Conservation (phyloP, 768 basidiomycete species). For the Rhizopogon roseolus region DNA sequence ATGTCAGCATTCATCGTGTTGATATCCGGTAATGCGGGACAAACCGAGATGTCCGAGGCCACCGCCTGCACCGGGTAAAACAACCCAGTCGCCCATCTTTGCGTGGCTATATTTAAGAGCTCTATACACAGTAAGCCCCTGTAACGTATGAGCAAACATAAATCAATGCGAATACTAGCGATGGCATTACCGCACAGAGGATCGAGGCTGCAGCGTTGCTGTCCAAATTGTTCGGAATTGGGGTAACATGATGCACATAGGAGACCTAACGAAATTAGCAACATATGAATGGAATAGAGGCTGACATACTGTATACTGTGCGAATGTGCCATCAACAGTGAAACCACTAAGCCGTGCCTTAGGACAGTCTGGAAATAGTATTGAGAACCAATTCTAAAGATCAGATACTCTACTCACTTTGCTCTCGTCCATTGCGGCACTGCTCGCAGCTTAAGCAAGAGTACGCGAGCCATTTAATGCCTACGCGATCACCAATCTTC, state of each 20-base stretch:
- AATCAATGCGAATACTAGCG: constrained; percentile 1
- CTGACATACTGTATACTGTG: constrained; percentile 51
- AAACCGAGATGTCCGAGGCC: constrained; percentile 79
- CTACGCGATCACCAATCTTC: constrained; percentile 75
- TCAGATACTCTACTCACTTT: constrained; percentile 41
- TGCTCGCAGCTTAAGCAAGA: constrained; percentile 73
- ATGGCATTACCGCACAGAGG: constrained; percentile 60
- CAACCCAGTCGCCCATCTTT: constrained; percentile 69
- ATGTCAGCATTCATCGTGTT: background rate
- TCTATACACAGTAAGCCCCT: constrained; percentile 85
- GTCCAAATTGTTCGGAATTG: constrained; percentile 65
- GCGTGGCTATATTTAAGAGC: constrained; percentile 72
- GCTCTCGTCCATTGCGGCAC: constrained; percentile 74
- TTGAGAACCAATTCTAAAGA: background rate
- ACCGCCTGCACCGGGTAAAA: constrained; percentile 74
- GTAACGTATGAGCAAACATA: background rate
- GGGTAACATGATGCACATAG: constrained; percentile 68
- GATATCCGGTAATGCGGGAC: background rate
- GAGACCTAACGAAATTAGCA: constrained; percentile 42
- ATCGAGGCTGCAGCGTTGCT: constrained; percentile 70
- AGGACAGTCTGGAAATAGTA: constrained; percentile 44
- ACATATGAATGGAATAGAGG: constrained; percentile 8
- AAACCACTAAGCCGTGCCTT: constrained; percentile 63
- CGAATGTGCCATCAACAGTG: constrained; percentile 74
- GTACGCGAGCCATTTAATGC: constrained; percentile 78